Conservation (phyloP, 352 stramenopile genomes). For the Phytophthora sp. region DNA sequence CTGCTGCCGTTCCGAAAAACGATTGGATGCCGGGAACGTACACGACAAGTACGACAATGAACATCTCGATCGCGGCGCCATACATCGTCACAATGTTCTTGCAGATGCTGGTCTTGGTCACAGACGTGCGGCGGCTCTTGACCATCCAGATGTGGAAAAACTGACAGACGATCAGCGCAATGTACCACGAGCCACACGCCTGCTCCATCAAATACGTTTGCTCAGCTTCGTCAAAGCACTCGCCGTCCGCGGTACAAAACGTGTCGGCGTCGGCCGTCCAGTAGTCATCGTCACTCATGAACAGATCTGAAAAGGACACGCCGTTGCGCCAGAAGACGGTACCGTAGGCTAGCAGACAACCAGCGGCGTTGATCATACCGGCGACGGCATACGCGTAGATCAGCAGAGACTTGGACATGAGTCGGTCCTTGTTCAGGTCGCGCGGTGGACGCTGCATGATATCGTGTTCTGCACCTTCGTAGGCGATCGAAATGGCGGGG, state of each 20-base stretch:
- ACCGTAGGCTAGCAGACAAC: constrained; percentile 46
- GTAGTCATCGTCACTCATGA: constrained; percentile 43
- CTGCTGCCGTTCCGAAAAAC: constrained; percentile 43
- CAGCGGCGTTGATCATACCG: constrained; percentile 75
- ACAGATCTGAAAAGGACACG: constrained; percentile 48
- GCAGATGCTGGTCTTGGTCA: constrained; percentile 70
- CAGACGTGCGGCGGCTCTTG: constrained; percentile 83
- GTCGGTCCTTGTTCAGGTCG: constrained; percentile 67
- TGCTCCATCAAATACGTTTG: constrained; percentile 66
- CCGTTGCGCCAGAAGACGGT: constrained; percentile 47
- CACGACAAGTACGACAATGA: constrained; percentile 52
- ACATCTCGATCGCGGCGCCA: constrained; percentile 43
- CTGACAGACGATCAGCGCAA: constrained; percentile 78
- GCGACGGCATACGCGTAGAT: constrained; percentile 86
- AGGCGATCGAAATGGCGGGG: constrained; percentile 91
- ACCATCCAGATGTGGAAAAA: constrained; percentile 86
- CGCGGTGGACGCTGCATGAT: constrained; percentile 80
- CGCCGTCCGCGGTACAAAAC: constrained; percentile 34
- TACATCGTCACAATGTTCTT: constrained; percentile 85
- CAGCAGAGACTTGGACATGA: constrained; percentile 85
- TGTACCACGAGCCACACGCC: constrained; percentile 73
- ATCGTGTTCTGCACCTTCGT: constrained; percentile 76
- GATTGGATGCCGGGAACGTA: constrained; percentile 56
- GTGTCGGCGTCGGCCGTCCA: constrained; percentile 33
- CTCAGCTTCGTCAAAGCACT: constrained; percentile 45